Evolutionary conservation across 164 flowering plant genomes (phyloP).

Genomic region (grape (Vitis vinifera)): DNA sequence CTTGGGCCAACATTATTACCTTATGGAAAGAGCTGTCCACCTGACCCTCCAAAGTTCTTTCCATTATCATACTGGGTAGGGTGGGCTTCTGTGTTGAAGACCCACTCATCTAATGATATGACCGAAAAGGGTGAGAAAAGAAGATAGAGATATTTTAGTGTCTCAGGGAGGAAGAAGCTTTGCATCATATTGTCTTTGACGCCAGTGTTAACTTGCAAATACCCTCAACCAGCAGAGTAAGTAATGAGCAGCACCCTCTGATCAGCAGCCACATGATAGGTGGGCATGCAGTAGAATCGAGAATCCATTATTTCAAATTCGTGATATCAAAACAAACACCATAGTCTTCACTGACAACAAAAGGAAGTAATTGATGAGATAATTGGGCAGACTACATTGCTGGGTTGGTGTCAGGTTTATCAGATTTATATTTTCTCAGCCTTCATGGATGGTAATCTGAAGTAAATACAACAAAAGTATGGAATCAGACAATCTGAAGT

Average conservation of each 20-base stretch:
- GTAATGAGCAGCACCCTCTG: no score
- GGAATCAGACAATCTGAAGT: no score
- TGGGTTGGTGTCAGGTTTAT: no score
- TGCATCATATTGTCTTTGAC: slow-evolving; percentile 95
- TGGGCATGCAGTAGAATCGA: no score
- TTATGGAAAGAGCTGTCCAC: slow-evolving; percentile 3
- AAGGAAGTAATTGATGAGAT: no score
- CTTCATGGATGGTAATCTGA: not conserved
- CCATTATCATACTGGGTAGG: slow-evolving; percentile 57
- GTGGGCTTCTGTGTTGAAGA: slow-evolving; percentile 95
- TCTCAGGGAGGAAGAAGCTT: slow-evolving; percentile 39
- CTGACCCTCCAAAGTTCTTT: slow-evolving; percentile 17
- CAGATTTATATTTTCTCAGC: not conserved
- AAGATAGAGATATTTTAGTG: slow-evolving; percentile 72
- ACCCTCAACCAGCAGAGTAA: not conserved
- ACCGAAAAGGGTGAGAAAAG: slow-evolving; percentile 78
- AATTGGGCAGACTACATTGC: no score
- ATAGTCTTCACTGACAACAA: no score
- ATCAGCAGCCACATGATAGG: no score
- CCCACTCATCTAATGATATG: slow-evolving; percentile 88
- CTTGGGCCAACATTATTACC: not conserved
- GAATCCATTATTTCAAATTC: no score
- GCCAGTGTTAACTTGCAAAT: slow-evolving; percentile 69
- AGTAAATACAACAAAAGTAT: no score
- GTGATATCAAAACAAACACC: no score